A percentile compares a stretch with the other conserved stretches of the same genome.
Evolutionary conservation across 1,284 basidiomycete genomes (phyloP).

Genomic region (Lentinula novae-zelandiae): DNA sequence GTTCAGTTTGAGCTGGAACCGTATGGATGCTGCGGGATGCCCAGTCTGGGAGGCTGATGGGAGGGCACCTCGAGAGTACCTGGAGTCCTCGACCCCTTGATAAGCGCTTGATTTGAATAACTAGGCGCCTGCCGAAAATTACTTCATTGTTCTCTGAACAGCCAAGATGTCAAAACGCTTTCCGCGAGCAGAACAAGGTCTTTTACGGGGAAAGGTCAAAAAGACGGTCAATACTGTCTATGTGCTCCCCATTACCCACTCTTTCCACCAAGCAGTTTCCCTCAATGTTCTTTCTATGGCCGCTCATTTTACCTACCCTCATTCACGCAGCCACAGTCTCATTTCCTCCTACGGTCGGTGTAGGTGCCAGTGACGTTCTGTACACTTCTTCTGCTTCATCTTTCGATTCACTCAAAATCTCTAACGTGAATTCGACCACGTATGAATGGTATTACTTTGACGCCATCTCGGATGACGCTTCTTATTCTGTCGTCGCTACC

Average conservation of each 20-base stretch:
- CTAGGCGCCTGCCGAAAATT: neutral
- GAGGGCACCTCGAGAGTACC: too few relatives aligned
- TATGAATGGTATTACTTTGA: conserved; percentile 22
- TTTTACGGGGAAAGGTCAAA: neutral
- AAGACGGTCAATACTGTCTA: neutral
- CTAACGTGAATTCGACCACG: conserved; percentile 15
- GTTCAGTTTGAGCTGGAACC: neutral
- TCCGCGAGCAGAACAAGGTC: neutral
- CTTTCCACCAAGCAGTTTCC: neutral
- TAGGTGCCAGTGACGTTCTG: neutral
- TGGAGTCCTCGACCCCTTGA: too few relatives aligned
- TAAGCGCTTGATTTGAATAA: neutral
- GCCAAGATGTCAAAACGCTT: neutral
- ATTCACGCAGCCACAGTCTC: neutral
- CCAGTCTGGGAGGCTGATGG: too few relatives aligned
- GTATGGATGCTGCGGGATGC: too few relatives aligned
- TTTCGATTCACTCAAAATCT: conserved; percentile 15
- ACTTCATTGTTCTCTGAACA: neutral
- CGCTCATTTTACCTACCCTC: neutral
- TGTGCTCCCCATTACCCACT: neutral
- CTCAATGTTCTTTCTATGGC: neutral
- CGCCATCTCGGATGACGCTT: conserved; percentile 13
- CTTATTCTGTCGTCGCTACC: conserved; percentile 13
- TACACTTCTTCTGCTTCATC: neutral
- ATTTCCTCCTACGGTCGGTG: neutral